Percentiles rank a stretch among this genome's conserved stretches.
phyloP scores from a whole-genome alignment of 2,329 filamentous ascomycete species.

The Verticillium nubilum region DNA sequence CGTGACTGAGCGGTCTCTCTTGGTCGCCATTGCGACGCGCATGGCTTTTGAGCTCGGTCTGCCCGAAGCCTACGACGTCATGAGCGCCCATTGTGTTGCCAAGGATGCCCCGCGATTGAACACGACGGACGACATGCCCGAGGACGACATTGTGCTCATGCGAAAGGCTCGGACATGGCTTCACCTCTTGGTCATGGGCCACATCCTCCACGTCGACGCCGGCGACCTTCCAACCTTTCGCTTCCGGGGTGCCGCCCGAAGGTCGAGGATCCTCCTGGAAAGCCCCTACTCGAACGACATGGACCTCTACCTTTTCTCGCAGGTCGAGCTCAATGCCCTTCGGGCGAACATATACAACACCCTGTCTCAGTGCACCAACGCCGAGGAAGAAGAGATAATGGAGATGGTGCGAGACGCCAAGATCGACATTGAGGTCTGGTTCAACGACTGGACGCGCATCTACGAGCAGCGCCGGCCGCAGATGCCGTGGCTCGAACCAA shows the following conservation, averaged over 20 bases:
- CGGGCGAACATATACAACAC: conserved; percentile 29
- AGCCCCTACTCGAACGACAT: conserved; percentile 36
- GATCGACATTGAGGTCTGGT: conserved; percentile 44
- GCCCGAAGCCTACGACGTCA: conserved; percentile 33
- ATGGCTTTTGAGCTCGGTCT: conserved; percentile 44
- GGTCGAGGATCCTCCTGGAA: conserved; percentile 37
- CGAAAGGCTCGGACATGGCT: conserved; percentile 43
- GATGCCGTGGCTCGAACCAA: conserved; percentile 32
- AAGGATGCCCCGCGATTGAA: not conserved
- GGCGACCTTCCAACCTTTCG: conserved; percentile 17
- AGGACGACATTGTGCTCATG: conserved; percentile 23
- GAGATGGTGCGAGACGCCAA: conserved; percentile 36
- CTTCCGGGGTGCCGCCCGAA: conserved; percentile 36
- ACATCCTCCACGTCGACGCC: conserved; percentile 40
- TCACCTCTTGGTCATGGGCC: conserved; percentile 44
- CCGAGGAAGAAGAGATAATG: conserved; percentile 28
- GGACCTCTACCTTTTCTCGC: conserved; percentile 46
- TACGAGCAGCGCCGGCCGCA: conserved; percentile 15
- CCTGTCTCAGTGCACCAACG: conserved; percentile 16
- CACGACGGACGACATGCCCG: conserved; percentile 15
- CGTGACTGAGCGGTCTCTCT: conserved; percentile 42
- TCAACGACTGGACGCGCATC: conserved; percentile 29
- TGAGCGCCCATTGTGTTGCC: conserved; percentile 17
- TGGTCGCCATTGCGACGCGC: conserved; percentile 42
- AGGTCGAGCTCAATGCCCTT: conserved; percentile 35